Percentiles rank a stretch among this genome's conserved stretches.
phyloP scores from a whole-genome alignment of 2,329 filamentous ascomycete species.

The Sclerotinia spermophila region DNA sequence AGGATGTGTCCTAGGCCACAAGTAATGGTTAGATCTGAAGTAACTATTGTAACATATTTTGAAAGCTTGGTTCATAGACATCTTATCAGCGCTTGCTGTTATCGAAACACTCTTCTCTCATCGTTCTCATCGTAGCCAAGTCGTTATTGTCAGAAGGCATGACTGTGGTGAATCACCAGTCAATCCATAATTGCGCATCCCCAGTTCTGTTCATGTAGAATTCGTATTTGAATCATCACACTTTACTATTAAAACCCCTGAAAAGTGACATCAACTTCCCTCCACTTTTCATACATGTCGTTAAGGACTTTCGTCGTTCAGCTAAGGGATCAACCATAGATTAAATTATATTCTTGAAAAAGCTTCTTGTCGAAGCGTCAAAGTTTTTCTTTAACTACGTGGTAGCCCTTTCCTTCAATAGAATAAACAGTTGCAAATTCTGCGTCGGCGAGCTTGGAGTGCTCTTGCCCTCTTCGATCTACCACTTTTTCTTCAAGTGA shows the following conservation, averaged over 20 bases:
- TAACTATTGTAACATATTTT: accelerated
- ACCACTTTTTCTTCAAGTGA: neutral
- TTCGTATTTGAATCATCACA: neutral
- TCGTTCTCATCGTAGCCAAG: neutral
- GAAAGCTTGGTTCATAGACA: no score
- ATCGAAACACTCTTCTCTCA: neutral
- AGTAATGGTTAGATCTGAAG: neutral
- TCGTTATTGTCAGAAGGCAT: neutral
- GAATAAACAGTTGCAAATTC: neutral
- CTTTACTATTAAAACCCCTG: neutral
- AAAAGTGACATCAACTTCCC: neutral
- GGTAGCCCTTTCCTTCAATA: neutral
- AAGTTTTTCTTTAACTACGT: neutral
- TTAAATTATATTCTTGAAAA: no score
- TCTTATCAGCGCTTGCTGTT: neutral
- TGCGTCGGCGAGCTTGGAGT: neutral
- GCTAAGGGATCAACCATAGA: neutral
- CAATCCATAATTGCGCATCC: neutral
- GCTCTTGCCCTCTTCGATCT: neutral
- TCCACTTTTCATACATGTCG: neutral
- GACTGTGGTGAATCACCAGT: neutral
- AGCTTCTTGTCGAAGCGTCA: neutral
- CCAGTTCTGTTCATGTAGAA: neutral
- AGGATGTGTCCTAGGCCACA: neutral
- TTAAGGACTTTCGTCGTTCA: neutral